Conservation (phyloP, 2,329 filamentous ascomycete species). For the Talaromyces rugulosus region DNA sequence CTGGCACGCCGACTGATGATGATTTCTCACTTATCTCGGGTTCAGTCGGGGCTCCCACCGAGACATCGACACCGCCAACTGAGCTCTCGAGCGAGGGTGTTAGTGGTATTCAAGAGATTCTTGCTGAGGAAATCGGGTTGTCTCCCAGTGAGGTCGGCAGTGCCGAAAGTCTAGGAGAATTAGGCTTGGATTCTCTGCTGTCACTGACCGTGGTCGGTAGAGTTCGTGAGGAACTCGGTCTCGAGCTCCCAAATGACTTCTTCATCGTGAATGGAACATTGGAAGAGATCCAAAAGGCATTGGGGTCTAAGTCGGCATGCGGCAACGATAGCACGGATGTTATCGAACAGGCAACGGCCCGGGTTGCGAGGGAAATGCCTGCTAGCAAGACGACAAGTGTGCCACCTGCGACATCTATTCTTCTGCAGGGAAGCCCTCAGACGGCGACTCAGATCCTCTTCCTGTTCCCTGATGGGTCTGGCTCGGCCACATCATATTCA, state of each 20-base stretch:
- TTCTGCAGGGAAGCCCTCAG: slow-evolving; percentile 39
- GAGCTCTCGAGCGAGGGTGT: background rate
- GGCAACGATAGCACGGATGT: background rate
- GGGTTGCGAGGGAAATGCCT: background rate
- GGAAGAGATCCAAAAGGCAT: slow-evolving; percentile 6
- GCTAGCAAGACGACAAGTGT: background rate
- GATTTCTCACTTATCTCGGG: background rate
- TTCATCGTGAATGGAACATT: slow-evolving; percentile 4
- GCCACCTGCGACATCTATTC: slow-evolving; percentile 14
- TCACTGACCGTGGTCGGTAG: slow-evolving; percentile 25
- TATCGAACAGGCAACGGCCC: background rate
- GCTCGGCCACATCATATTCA: slow-evolving; percentile 43
- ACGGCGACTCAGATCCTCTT: slow-evolving; percentile 38
- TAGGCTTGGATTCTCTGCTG: slow-evolving; percentile 33
- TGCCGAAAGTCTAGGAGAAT: slow-evolving; percentile 11
- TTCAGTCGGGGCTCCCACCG: background rate
- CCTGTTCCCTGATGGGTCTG: slow-evolving; percentile 42
- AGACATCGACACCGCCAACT: background rate
- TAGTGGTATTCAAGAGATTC: slow-evolving; percentile 1
- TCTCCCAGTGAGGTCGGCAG: slow-evolving; percentile 6
- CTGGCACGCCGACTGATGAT: background rate
- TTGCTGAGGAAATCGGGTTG: slow-evolving; percentile 15
- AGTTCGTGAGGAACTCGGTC: slow-evolving; percentile 21
- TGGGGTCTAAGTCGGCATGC: background rate
- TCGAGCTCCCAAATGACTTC: slow-evolving; percentile 18